phyloP scores from a whole-genome alignment of 352 stramenopile genomes.

The Phytopythium aichiense region DNA sequence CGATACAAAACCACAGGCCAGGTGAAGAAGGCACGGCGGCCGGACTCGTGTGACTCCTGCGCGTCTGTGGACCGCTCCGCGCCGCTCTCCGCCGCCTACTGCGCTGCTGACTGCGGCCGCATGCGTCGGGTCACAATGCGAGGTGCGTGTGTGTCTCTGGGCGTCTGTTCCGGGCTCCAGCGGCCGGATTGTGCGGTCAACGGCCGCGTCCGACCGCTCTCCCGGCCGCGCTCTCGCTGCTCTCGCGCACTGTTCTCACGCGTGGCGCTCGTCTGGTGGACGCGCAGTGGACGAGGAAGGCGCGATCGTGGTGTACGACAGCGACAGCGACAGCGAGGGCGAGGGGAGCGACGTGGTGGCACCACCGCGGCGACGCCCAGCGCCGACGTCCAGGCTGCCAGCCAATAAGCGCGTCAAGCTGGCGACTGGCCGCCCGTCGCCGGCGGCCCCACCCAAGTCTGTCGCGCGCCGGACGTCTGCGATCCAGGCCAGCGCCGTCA shows the following conservation, averaged over 20 bases:
- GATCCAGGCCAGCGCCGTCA: slow-evolving; percentile 8
- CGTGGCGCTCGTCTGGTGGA: not conserved
- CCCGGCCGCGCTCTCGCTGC: not conserved
- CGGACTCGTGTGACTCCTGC: not conserved
- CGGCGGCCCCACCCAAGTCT: not conserved
- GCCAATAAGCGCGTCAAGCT: not conserved
- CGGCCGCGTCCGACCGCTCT: not conserved
- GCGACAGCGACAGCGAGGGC: slow-evolving; percentile 1
- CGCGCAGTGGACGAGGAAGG: slow-evolving; percentile 6
- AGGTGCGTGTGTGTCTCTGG: not conserved
- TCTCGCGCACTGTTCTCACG: not conserved
- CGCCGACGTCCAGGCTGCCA: not conserved
- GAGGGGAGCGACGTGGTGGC: not conserved
- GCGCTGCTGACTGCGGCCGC: not conserved
- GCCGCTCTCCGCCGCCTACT: not conserved
- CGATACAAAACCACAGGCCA: not conserved
- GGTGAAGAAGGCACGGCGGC: not conserved
- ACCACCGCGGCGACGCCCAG: not conserved
- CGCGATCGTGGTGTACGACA: slow-evolving; percentile 5
- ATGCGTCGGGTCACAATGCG: not conserved
- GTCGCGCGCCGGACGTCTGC: not conserved
- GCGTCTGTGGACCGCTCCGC: too few species aligned
- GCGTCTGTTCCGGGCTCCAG: not conserved
- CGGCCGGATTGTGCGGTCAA: not conserved
- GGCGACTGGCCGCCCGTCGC: not conserved